A percentile compares a stretch with the other conserved stretches of the same genome.
Evolutionary conservation across 192 early-diverging fungal genomes (phyloP).

Genomic region (Linnemannia zychae): DNA sequence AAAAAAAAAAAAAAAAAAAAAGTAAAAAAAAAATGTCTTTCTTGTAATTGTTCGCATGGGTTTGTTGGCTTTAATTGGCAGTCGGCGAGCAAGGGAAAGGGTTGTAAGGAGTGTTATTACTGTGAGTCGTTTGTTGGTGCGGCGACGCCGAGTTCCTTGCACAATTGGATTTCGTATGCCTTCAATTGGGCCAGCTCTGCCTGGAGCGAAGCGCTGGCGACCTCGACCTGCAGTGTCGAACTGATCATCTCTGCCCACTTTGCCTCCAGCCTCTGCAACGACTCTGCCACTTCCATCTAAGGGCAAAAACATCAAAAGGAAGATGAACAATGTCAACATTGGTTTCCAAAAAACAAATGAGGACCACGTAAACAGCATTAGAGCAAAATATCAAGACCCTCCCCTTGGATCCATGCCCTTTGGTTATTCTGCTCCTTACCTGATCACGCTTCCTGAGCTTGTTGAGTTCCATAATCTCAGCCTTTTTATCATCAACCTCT

Average conservation of each 20-base stretch:
- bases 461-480: constrained; percentile 64
- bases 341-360: not conserved
- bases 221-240: constrained; percentile 65
- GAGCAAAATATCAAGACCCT: no score
- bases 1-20: no score
- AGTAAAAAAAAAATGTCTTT: no score
- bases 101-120: no score
- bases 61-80: no score
- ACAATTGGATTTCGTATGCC: constrained; percentile 50
- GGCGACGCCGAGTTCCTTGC: constrained; percentile 34
- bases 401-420: no score
- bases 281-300: constrained; percentile 57
- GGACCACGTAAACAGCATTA: no score
- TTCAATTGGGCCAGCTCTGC: constrained; percentile 61
- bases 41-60: no score
- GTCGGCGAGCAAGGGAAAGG: no score
- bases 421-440: no score
- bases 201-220: constrained; percentile 62
- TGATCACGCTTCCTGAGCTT: constrained; percentile 67
- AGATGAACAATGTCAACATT: no score
- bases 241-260: constrained; percentile 68
- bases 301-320: not conserved
- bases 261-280: constrained; percentile 60
- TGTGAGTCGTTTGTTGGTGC: not conserved
- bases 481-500: constrained; percentile 55